These are phyloP conservation scores for Serpula lacrymans DNA, from an alignment of 768 basidiomycete genomes.

Conservation along the genomic window DNA sequence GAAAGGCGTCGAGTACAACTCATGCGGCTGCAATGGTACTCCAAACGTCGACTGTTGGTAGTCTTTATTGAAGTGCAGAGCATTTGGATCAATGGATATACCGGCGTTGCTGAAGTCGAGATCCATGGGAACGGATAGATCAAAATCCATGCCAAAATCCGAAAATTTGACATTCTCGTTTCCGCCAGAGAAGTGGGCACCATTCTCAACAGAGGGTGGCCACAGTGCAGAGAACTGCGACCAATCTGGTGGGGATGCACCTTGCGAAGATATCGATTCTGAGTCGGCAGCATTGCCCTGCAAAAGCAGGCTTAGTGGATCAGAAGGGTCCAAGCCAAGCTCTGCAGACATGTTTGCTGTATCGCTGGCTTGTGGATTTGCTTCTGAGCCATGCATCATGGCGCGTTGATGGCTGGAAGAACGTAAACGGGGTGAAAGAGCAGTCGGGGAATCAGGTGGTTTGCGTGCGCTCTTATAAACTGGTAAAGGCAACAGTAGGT, in stretches of 20 bases:
- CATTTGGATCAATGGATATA: conserved; percentile 56
- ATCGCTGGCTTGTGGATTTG: no score
- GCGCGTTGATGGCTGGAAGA: no score
- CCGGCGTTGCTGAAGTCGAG: conserved; percentile 53
- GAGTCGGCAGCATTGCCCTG: conserved; percentile 38
- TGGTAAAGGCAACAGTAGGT: no score
- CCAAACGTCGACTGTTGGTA: conserved; percentile 18
- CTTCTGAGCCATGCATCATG: no score
- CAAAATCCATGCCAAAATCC: conserved; percentile 38
- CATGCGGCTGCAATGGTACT: conserved; percentile 24
- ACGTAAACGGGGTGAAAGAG: no score
- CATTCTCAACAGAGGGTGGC: conserved; percentile 21
- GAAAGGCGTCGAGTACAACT: conserved; percentile 26
- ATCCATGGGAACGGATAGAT: conserved; percentile 47
- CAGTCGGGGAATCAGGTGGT: no score
- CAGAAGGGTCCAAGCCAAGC: conserved; percentile 49
- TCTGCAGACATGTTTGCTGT: no score
- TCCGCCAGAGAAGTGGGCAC: not conserved
- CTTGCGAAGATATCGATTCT: conserved; percentile 28
- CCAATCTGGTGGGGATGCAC: conserved; percentile 46
- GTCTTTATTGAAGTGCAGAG: conserved; percentile 47
- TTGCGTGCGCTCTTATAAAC: no score
- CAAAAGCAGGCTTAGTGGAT: conserved; percentile 58
- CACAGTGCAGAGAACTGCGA: conserved; percentile 50
- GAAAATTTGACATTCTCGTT: conserved; percentile 30